Base-by-base conservation (phyloP, 352 stramenopile genomes). In the Globisporangium perplexum region DNA sequence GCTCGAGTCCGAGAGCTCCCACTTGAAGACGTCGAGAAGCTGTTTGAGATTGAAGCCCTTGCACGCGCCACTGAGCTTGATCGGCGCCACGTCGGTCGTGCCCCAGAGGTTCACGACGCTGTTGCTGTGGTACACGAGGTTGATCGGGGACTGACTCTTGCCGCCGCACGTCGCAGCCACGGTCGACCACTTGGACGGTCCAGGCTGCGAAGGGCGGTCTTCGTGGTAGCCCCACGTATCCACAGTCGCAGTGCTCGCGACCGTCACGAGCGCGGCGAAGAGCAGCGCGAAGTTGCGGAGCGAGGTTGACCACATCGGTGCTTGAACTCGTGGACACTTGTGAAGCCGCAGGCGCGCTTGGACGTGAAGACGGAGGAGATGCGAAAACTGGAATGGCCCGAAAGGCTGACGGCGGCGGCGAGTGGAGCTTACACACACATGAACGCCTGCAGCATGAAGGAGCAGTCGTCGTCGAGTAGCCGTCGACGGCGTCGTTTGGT, bases 11-110 rank as follows among this genome's bases (percentile, higher is more conserved):
- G 56, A 45, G 33, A 85, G 65, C 59, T 79, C 65, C 74, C 74
- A 85, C 63, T 83, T 85, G 72, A 71, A 82, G 31, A 88, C 23
- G 24, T 88, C 72, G 28, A 80, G 72, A 36, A 86, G 74, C 11
- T 70, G 80, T 55, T 75, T 77, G 17, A 88, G 39, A 38, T 70
- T 77, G 45, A 83, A 88, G 28, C 72, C 67, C 24, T 72, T 48
- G 42, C 76, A 87, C 14, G 77, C 43, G 10, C 76, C 77, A 4
- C 43, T 55, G 52, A 74, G 85, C 46, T 80, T 75, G 59, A 86
- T 59, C 18, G 74, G 77, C 28, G 65, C 60, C 24, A 69, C 41
- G 15, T 64, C 42, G n/a, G 53, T 62, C 23, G 73, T 71, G 1
- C 62, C 63, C 76, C 76, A 84, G 23, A 77, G 53, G n/a, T 82